phyloP scores from a whole-genome alignment of 2,329 filamentous ascomycete genomes.

The Dendryphion nanum region DNA sequence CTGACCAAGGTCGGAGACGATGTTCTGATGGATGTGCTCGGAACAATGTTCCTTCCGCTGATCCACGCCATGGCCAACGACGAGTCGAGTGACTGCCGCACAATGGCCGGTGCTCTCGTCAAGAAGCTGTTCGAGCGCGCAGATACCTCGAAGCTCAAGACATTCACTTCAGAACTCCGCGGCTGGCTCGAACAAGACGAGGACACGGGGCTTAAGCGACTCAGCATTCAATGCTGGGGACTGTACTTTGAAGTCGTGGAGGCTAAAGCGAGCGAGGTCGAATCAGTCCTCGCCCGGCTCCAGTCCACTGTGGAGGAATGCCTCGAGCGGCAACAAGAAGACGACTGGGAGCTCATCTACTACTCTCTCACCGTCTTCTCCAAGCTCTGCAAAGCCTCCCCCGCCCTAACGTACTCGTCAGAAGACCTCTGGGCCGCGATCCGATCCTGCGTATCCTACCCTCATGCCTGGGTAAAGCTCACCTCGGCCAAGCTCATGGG shows the following conservation, averaged over 20 bases:
- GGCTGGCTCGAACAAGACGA: conserved; percentile 75
- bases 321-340: conserved; percentile 49
- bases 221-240: conserved; percentile 77
- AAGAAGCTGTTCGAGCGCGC: conserved; percentile 78
- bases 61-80: conserved; percentile 87
- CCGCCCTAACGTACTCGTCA: conserved; percentile 61
- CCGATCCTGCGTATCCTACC: conserved; percentile 67
- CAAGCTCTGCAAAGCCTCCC: conserved; percentile 66
- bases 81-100: conserved; percentile 78
- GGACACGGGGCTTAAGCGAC: conserved; percentile 67
- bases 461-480: conserved; percentile 72
- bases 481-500: conserved; percentile 72
- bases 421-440: conserved; percentile 70
- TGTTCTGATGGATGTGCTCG: conserved; percentile 76
- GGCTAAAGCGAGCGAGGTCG: conserved; percentile 63
- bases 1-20: conserved; percentile 75
- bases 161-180: conserved; percentile 69
- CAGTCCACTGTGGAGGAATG: conserved; percentile 54
- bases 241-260: conserved; percentile 76
- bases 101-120: conserved; percentile 76
- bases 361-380: conserved; percentile 69
- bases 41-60: conserved; percentile 80
- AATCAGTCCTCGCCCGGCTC: conserved; percentile 54
- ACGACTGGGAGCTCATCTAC: conserved; percentile 72
- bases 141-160: conserved; percentile 68